A percentile compares a stretch with the other conserved stretches of the same genome.
phyloP scores from a whole-genome alignment of 1,284 basidiomycete genomes.

The Volvariella volvacea region DNA sequence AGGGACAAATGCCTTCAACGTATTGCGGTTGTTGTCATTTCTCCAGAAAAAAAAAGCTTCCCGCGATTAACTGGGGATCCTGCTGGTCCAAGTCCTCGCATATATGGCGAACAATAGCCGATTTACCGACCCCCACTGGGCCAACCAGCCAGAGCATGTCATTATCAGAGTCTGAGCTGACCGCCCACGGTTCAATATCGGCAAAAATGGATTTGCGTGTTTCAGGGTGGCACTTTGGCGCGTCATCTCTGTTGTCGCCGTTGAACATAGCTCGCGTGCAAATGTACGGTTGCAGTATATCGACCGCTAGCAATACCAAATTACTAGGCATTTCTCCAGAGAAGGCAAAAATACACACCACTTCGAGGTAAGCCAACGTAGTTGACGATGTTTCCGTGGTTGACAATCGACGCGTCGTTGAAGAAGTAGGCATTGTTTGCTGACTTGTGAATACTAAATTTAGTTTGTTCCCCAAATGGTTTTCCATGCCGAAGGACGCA shows the following conservation, averaged over 20 bases:
- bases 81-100: background rate
- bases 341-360: no score
- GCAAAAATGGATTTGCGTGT: background rate
- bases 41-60: conserved; percentile 1
- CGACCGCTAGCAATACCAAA: no score
- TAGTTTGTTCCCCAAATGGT: no score
- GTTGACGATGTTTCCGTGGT: no score
- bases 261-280: no score
- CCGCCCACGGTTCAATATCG: background rate
- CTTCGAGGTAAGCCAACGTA: no score
- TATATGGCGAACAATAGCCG: background rate
- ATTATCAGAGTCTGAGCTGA: background rate
- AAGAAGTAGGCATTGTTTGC: no score
- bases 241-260: background rate
- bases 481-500: no score
- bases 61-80: background rate
- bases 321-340: no score
- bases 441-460: no score
- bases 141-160: background rate
- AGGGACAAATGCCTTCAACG: background rate
- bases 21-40: background rate
- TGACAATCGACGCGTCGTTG: no score
- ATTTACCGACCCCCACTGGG: background rate
- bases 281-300: no score
- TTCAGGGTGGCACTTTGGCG: background rate